Percentiles rank a stretch among this genome's conserved stretches.
phyloP scores from a whole-genome alignment of 176 grass and related monocot genomes.

The Carex cristatella region DNA sequence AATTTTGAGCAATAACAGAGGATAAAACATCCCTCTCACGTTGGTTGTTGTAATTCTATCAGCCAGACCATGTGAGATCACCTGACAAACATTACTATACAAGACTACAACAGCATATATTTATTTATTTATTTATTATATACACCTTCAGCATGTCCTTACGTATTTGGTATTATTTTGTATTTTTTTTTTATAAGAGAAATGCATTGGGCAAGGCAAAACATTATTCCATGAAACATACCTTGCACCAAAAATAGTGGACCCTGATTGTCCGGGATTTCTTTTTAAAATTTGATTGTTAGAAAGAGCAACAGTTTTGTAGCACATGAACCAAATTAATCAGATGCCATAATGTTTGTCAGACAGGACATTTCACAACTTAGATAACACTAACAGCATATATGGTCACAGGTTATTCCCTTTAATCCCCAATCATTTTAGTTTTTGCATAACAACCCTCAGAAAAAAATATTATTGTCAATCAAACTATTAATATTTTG shows the following conservation, averaged over 20 bases:
- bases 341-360: neutral
- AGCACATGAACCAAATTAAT: too few species aligned
- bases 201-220: neutral
- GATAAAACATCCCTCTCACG: constrained; percentile 8
- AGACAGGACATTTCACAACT: neutral
- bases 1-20: neutral
- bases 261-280: neutral
- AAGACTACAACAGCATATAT: neutral
- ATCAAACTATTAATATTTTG: neutral
- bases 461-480: neutral
- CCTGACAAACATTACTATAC: neutral
- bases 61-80: neutral
- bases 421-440: neutral
- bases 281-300: neutral
- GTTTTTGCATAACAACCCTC: neutral
- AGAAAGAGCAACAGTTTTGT: neutral
- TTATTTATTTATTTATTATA: neutral
- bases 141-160: neutral
- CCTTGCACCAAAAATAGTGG: neutral
- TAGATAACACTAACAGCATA: neutral
- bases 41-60: constrained; percentile 11
- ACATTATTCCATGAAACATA: constrained; percentile 13
- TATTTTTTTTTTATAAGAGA: neutral
- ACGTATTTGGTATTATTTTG: neutral
- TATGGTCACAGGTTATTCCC: neutral